Conservation (phyloP, 2,329 filamentous ascomycete species). For the Pseudopithomyces maydicus region DNA sequence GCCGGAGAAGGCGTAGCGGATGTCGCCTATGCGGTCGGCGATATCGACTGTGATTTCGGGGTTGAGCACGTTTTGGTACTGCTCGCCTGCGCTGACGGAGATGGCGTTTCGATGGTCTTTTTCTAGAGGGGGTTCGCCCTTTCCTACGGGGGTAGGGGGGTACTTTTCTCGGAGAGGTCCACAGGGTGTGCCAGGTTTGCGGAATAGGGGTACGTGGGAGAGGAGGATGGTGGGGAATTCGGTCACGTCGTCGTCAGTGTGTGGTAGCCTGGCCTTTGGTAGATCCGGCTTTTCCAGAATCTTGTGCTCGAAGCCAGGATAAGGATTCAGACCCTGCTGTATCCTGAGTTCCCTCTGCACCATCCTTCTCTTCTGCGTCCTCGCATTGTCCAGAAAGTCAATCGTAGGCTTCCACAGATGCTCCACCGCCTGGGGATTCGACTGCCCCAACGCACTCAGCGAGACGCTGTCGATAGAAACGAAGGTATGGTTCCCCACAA, state of each 20-base stretch:
- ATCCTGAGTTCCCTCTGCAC: slow-evolving; percentile 71
- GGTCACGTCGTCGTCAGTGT: slow-evolving; percentile 49
- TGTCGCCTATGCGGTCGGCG: slow-evolving; percentile 77
- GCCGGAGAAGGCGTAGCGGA: slow-evolving; percentile 87
- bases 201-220: slow-evolving; percentile 88
- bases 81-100: slow-evolving; percentile 77
- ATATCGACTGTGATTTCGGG: slow-evolving; percentile 76
- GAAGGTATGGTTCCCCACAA: slow-evolving; percentile 93
- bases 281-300: slow-evolving; percentile 62
- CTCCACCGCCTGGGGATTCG: slow-evolving; percentile 56
- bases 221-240: slow-evolving; percentile 88
- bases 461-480: slow-evolving; percentile 90
- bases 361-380: slow-evolving; percentile 68
- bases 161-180: slow-evolving; percentile 84
- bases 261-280: slow-evolving; percentile 34
- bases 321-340: slow-evolving; percentile 65
- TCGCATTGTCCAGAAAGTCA: slow-evolving; percentile 74
- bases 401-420: slow-evolving; percentile 76
- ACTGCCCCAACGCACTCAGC: slow-evolving; percentile 72
- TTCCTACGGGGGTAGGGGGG: slow-evolving; percentile 69
- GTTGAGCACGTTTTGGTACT: slow-evolving; percentile 94
- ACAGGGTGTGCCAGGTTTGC: slow-evolving; percentile 81
- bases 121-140: slow-evolving; percentile 61
- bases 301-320: slow-evolving; percentile 61
- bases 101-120: slow-evolving; percentile 79